These are phyloP conservation scores for Neurospora sp. DNA, from an alignment of 495 filamentous ascomycete genomes.

Conservation along the genomic window DNA sequence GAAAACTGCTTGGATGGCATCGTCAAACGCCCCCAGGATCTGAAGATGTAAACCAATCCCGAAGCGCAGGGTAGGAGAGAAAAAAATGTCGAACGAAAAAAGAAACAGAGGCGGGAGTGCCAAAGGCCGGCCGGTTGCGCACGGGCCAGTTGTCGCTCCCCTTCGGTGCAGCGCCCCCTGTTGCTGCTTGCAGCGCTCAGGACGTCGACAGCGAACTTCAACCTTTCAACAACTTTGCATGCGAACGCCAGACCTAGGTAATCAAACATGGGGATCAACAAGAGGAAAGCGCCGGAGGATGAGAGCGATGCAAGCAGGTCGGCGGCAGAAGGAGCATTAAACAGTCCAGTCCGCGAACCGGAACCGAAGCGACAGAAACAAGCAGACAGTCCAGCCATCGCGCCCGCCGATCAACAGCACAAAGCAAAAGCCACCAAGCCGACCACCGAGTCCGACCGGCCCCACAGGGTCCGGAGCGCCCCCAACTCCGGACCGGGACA, in stretches of 20 bases:
- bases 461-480: not conserved
- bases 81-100: no score
- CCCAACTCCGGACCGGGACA: not conserved
- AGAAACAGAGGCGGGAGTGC: no score
- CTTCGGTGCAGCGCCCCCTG: no score
- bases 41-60: no score
- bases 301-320: not conserved
- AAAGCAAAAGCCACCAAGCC: not conserved
- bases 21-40: no score
- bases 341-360: not conserved
- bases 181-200: not conserved
- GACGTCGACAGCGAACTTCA: not conserved
- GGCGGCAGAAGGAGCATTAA: not conserved
- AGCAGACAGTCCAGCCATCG: not conserved
- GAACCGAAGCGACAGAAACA: not conserved
- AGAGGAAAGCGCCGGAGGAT: conserved; percentile 15
- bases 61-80: no score
- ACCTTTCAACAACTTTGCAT: not conserved
- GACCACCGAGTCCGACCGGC: not conserved
- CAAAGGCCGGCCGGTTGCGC: no score
- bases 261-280: conserved; percentile 10
- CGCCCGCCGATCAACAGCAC: not conserved
- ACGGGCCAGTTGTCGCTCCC: no score
- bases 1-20: no score
- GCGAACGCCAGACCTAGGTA: not conserved